Evolutionary conservation across 768 basidiomycete species (phyloP), one percentile per base, ranked within the genome.

Genomic region (Dioszegia aurantiaca): DNA sequence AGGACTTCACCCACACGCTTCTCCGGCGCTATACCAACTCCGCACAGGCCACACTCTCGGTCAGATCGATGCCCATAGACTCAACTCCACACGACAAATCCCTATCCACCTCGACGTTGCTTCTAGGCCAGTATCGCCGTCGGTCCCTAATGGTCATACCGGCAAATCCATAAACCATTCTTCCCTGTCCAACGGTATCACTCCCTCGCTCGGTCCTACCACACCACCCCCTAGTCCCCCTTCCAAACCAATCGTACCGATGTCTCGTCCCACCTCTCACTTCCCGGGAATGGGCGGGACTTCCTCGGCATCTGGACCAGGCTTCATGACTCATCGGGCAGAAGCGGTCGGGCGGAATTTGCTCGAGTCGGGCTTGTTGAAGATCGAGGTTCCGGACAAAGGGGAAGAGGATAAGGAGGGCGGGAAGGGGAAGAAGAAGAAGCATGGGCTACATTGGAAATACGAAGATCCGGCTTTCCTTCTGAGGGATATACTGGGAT

Each of bases 391-490:
- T 55, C 59, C 62, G 24, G 67, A 61, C 12, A 55, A 62, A 46
- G 62, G 64, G 63, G 48, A 52, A 17, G 68, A 65, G 46, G 59
- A 37, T 63, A 52, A n/a, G 46, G 46, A 23, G 66, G 45, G 12
- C 55, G 42, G 37, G 56, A 67, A 65, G 59, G 60, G 60, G 21
- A 70, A 67, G 59, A 70, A 70, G 59, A 69, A 60, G 46, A 73
- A 70, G 55, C 71, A 73, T 58, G 69, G 62, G 28, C 43, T 66
- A 40, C 71, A 73, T 61, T 73, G 71, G 71, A 68, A 68, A 45
- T 73, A 73, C 60, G 71, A 73, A 53, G 71, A 73, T 67, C 71
- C 71, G 36, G 71, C 71, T 21, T 26, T 73, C 12, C 68, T 70
- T 33, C 62, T 73, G n/a, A 70, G 59, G 51, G 69, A 69, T 52